These are phyloP conservation scores for Raddia distichophylla DNA, from an alignment of 176 grass and related monocot genomes.

Conservation along the genomic window DNA sequence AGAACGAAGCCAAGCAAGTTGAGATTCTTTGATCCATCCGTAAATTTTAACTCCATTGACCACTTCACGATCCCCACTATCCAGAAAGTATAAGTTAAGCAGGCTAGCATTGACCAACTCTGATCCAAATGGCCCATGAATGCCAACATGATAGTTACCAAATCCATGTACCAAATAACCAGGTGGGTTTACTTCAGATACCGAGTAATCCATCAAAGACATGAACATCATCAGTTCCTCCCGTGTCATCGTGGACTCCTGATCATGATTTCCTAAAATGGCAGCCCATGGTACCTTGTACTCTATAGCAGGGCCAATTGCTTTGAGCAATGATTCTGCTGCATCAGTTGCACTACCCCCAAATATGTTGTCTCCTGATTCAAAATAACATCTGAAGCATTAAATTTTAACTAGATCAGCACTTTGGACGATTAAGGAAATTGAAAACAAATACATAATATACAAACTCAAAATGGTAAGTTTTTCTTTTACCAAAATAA, in stretches of 20 bases:
- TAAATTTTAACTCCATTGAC: constrained; percentile 72
- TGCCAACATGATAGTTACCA: constrained; percentile 79
- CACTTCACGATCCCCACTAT: constrained; percentile 79
- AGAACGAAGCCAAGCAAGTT: constrained; percentile 67
- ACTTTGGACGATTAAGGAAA: constrained; percentile 9
- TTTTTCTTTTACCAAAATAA: not conserved
- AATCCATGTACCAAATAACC: constrained; percentile 79
- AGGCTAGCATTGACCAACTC: constrained; percentile 72
- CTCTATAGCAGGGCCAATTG: constrained; percentile 69
- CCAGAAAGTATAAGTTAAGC: constrained; percentile 88
- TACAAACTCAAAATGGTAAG: not conserved
- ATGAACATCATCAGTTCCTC: constrained; percentile 85
- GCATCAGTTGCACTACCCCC: constrained; percentile 86
- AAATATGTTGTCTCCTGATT: constrained; percentile 96
- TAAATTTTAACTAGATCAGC: not conserved
- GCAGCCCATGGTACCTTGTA: constrained; percentile 82
- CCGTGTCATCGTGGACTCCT: constrained; percentile 90
- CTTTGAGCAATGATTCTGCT: constrained; percentile 84
- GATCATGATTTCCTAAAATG: constrained; percentile 91
- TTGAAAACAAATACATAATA: not conserved
- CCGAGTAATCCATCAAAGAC: constrained; percentile 89
- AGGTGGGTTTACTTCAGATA: constrained; percentile 86
- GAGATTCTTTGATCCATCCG: constrained; percentile 92
- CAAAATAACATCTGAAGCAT: constrained; percentile 38
- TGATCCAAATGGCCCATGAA: constrained; percentile 70